Evolutionary conservation across 768 basidiomycete genomes (phyloP).

Genomic region (Leccinum rimulosum): DNA sequence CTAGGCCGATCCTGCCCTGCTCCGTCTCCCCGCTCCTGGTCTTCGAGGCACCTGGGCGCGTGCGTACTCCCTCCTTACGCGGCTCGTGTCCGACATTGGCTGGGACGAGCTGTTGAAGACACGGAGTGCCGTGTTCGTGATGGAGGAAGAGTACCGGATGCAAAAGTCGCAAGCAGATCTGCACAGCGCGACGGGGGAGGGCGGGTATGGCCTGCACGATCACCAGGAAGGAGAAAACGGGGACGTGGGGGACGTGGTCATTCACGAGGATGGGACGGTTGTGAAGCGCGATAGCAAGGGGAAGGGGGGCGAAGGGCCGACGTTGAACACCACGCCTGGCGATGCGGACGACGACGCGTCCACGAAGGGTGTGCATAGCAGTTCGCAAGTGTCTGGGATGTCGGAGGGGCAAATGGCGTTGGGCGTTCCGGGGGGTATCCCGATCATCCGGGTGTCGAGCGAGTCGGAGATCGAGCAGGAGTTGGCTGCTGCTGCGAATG

Average conservation of each 20-base stretch:
- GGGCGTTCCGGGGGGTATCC: constrained; percentile 34
- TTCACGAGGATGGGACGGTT: constrained; percentile 65
- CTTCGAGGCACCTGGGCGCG: constrained; percentile 95
- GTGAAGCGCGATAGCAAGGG: constrained; percentile 16
- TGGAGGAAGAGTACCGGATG: constrained; percentile 99
- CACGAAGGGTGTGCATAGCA: constrained; percentile 52
- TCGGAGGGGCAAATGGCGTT: constrained; percentile 27
- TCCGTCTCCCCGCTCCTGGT: constrained; percentile 92
- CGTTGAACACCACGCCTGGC: not conserved
- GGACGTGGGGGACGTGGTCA: constrained; percentile 36
- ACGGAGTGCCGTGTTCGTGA: constrained; percentile 93
- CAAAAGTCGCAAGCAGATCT: constrained; percentile 84
- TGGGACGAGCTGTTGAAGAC: constrained; percentile 99
- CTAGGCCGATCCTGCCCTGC: constrained; percentile 90
- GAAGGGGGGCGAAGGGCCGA: not conserved
- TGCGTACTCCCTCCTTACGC: constrained; percentile 87
- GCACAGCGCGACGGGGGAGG: constrained; percentile 31
- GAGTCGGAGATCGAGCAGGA: constrained; percentile 59
- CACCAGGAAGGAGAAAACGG: not conserved
- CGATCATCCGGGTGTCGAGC: constrained; percentile 76
- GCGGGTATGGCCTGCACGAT: constrained; percentile 20
- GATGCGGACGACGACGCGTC: constrained; percentile 66
- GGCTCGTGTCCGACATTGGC: constrained; percentile 90
- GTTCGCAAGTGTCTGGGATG: constrained; percentile 23
- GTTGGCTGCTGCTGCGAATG: constrained; percentile 29